These are phyloP conservation scores for Sclerotinia sclerotiorum DNA, from an alignment of 2,329 filamentous ascomycete genomes.

Conservation along the genomic window DNA sequence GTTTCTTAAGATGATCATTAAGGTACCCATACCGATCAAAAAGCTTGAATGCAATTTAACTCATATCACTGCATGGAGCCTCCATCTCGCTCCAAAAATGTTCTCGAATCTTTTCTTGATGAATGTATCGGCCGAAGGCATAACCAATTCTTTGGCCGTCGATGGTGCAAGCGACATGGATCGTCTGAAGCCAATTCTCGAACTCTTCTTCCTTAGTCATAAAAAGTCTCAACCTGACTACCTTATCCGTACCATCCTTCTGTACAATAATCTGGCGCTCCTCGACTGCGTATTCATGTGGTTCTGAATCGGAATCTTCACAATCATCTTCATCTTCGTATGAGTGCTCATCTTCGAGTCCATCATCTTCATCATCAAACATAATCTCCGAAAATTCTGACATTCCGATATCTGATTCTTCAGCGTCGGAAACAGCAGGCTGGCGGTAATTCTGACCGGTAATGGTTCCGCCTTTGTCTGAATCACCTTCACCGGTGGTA, in stretches of 20 bases:
- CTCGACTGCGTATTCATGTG: not conserved
- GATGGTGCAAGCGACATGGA: conserved; percentile 23
- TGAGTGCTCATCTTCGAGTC: not conserved
- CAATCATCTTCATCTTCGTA: not conserved
- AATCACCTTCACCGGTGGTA: not conserved
- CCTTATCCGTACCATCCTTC: not conserved
- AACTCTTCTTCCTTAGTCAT: conserved; percentile 17
- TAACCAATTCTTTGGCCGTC: conserved; percentile 30
- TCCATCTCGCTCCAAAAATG: conserved; percentile 43
- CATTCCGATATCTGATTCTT: not conserved
- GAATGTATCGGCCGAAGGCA: conserved; percentile 35
- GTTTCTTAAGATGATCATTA: conserved; percentile 39
- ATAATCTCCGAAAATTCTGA: not conserved
- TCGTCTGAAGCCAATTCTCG: conserved; percentile 27
- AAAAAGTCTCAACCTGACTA: conserved; percentile 5
- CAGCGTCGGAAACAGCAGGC: not conserved
- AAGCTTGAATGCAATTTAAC: conserved; percentile 41
- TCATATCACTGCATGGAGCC: conserved; percentile 35
- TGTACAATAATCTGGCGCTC: not conserved
- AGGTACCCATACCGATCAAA: conserved; percentile 45
- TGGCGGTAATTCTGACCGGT: not conserved
- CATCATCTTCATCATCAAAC: not conserved
- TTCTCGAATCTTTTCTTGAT: conserved; percentile 32
- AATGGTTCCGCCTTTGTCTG: not conserved
- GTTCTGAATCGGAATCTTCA: not conserved